Evolutionary conservation across 352 stramenopile species (phyloP), one percentile per base, ranked within the genome.

Genomic region (Phytophthora sansomeana): DNA sequence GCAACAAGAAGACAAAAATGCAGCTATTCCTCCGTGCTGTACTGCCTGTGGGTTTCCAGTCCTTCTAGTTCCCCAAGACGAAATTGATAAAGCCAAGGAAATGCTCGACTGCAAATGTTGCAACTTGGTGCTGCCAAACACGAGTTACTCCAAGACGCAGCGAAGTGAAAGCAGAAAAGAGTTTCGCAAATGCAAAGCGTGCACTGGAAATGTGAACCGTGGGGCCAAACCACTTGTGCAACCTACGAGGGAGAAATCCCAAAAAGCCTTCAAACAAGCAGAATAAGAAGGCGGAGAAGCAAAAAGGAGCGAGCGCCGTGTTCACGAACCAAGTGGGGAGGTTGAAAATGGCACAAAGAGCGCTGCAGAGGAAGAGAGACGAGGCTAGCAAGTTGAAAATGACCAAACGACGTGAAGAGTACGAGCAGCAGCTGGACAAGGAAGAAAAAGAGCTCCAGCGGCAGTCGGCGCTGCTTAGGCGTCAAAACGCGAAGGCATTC

Each of bases 341-440:
- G 5, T 19, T 71, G 30, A 74, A 64, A 55, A 68, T 80, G 53
- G 57, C 62, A 0, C 44, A 50, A 35, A 32, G 28, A 6, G 63
- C 72, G 16, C 30, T 80, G 33, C 52, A 55, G 19, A 57, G 67
- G 21, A 74, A 74, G 28, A 55, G 58, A 10, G 52, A 61, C 2
- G 63, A 73, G 21, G 53, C 36, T 1, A 49, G 52, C 29, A 74
- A 74, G 42, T 21, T 74, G 52, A 69, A 69, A 58, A 49, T 26
- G 33, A 77, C 63, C 43, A 77, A 62, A 28, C 60, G 63, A n/a
- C 62, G 51, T 24, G 41, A 66, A 14, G 72, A 74, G 33, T 80
- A 80, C 41, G 59, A 74, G 46, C 52, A 75, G 56, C 62, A 77
- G 51, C 44, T 80, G 10, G 26, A 61, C 5, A 75, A 58, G 17